These are phyloP conservation scores for Plasmodium inui DNA, from an alignment of 169 alveolate genomes.

Conservation along the genomic window DNA sequence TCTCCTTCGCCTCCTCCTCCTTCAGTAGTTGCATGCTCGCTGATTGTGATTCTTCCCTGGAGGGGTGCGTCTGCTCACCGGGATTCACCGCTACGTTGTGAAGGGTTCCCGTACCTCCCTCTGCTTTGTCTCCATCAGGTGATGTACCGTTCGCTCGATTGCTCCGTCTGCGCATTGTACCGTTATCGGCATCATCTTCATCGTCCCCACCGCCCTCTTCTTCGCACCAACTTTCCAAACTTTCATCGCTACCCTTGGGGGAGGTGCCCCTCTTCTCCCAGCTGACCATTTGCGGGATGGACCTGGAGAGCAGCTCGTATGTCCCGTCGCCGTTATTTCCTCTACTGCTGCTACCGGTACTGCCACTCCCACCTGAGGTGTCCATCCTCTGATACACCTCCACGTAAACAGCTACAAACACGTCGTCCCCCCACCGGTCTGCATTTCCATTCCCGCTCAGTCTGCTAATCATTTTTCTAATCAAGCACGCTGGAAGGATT, in stretches of 20 bases:
- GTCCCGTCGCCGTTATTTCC: background rate
- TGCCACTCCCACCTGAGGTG: background rate
- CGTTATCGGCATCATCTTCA: background rate
- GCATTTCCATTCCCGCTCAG: background rate
- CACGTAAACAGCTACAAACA: constrained; percentile 49
- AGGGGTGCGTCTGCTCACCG: background rate
- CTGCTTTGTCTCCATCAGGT: background rate
- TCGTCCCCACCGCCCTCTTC: background rate
- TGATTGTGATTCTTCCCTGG: background rate
- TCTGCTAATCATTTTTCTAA: background rate
- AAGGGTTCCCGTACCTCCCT: background rate
- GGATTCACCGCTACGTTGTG: background rate
- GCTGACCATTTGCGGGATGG: constrained; percentile 36
- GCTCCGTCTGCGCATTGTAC: background rate
- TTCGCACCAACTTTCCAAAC: background rate
- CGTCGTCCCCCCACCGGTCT: background rate
- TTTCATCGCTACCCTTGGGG: background rate
- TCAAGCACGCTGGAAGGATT: background rate
- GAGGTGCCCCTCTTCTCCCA: background rate
- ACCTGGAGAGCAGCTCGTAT: constrained; percentile 18
- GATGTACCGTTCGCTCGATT: background rate
- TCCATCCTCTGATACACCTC: constrained; percentile 28
- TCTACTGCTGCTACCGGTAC: background rate
- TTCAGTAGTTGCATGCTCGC: background rate
- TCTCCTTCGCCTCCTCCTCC: background rate